Evolutionary conservation across 192 early-diverging fungal species (phyloP), one percentile per base, ranked within the genome.

Genomic region (Backusella macrospora): DNA sequence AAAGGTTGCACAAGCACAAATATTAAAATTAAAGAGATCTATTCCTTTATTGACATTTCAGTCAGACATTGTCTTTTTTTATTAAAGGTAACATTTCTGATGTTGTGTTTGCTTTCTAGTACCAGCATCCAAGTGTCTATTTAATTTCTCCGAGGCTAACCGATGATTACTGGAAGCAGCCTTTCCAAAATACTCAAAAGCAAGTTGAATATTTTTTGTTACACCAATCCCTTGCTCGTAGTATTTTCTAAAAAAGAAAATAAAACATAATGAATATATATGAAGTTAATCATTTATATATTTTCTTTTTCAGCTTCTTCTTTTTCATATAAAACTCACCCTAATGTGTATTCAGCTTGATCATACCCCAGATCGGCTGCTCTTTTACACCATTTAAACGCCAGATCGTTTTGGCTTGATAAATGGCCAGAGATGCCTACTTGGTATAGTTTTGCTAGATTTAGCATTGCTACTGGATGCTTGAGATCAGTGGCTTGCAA

Each of bases 341-440:
- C 96, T 86, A 98, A 87, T 10, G 92, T 94, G 73, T 89, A 96
- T 84, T 96, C 89, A 8, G 96, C 96, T 64, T 90, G 87, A 12
- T 90, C 87, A n/a, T 92, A 74, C 10, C 90, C 90, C 76, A 90
- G 87, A 44, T 90, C 88, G 38, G 96, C 95, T 10, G 95, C 93
- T 18, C 86, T 85, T 43, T 83, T 83, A 52, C 92, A 93, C 89
- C 95, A 95, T 70, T 92, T 86, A 77, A 91, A 91, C 2, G 95
- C 94, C 71, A 93, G n/a, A 21, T 55, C 65, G 18, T 29, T 66
- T 12, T 75, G 73, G 8, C 29, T 16, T 1, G 66, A 49, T 16
- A 34, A 10, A 12, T 59, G 52, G 1, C 52, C 52, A 39, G 37
- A 37, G 16, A 47, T 95, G 94, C 23, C 88, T 88, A 21, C 95